A percentile compares a stretch with the other conserved stretches of the same genome.
Conservation (phyloP, 1,139 yeast species). For the Candida tropicalis region DNA sequence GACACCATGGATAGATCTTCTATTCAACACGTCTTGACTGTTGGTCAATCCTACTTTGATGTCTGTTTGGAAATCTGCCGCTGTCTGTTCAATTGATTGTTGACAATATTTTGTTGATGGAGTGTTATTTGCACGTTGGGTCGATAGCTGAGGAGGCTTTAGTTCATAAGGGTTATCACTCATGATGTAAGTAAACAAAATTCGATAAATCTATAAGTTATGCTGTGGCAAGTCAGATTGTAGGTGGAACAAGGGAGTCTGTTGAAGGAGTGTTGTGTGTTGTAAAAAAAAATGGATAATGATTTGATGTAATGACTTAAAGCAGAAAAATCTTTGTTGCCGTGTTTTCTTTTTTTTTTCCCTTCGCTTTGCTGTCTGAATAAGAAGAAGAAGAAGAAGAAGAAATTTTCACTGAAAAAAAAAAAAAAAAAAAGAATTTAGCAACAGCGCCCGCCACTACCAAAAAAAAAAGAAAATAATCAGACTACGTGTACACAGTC, state of each 20-base stretch:
- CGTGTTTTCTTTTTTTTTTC: not conserved
- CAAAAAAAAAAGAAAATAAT: too few species aligned
- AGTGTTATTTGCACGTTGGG: slow-evolving; percentile 28
- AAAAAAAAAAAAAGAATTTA: too few species aligned
- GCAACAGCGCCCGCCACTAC: too few species aligned
- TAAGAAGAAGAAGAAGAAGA: too few species aligned
- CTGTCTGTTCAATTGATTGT: slow-evolving; percentile 62
- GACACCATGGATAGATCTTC: slow-evolving; percentile 75
- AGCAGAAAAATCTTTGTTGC: not conserved
- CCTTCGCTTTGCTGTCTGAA: too few species aligned
- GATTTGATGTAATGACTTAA: too few species aligned
- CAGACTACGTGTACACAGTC: too few species aligned
- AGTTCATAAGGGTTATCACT: slow-evolving; percentile 20
- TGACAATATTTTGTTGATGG: slow-evolving; percentile 59
- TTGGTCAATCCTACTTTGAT: slow-evolving; percentile 59
- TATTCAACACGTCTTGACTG: slow-evolving; percentile 66
- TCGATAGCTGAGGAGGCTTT: slow-evolving; percentile 25
- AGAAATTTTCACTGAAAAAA: too few species aligned
- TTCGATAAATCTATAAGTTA: not conserved
- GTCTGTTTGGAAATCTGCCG: slow-evolving; percentile 63
- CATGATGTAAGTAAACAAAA: slow-evolving; percentile 9
- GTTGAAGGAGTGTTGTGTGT: too few species aligned
- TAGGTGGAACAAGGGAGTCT: too few species aligned
- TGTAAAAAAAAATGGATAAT: too few species aligned
- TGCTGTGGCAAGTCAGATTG: too few species aligned